phyloP scores from a whole-genome alignment of 805 yeast genomes.

The Candida argentea region DNA sequence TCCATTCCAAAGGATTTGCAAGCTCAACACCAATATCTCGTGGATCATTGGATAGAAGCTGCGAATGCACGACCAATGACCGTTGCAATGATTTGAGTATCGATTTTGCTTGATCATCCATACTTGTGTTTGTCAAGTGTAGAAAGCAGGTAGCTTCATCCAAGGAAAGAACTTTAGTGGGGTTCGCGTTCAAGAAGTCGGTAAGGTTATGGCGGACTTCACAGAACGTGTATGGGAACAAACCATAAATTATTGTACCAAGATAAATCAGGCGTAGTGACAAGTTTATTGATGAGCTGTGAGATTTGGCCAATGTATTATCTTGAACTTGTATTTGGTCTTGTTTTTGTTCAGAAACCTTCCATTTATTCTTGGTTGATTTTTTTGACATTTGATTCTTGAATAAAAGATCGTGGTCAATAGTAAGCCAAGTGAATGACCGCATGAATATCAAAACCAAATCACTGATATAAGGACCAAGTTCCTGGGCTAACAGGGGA shows the following conservation, averaged over 20 bases:
- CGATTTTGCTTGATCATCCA: constrained; percentile 2
- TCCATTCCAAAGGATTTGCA: constrained; percentile 13
- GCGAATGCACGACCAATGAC: constrained; percentile 39
- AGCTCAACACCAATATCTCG: constrained; percentile 14
- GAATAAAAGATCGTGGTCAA: constrained; percentile 6
- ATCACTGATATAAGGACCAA: constrained; percentile 26
- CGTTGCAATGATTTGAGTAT: constrained; percentile 17
- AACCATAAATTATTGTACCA: constrained; percentile 45
- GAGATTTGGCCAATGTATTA: too few relatives aligned
- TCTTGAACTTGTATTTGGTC: constrained; percentile 2
- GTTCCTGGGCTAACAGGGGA: constrained; percentile 33
- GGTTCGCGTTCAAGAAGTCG: too few relatives aligned
- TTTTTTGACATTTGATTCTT: constrained; percentile 4
- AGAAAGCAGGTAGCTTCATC: not conserved
- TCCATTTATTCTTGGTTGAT: constrained; percentile 9
- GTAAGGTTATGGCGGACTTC: constrained; percentile 37
- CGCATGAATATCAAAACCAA: constrained; percentile 37
- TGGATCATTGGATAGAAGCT: constrained; percentile 22
- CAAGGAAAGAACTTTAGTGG: not conserved
- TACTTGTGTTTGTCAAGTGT: not conserved
- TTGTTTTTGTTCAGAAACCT: constrained; percentile 6
- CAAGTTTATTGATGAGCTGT: too few relatives aligned
- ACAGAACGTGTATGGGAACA: too few relatives aligned
- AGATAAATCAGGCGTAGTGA: too few relatives aligned
- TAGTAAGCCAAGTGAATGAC: constrained; percentile 17